Evolutionary conservation across 257 asterid species (phyloP), one percentile per base, ranked within the genome.

Genomic region (Scutellaria minor): DNA sequence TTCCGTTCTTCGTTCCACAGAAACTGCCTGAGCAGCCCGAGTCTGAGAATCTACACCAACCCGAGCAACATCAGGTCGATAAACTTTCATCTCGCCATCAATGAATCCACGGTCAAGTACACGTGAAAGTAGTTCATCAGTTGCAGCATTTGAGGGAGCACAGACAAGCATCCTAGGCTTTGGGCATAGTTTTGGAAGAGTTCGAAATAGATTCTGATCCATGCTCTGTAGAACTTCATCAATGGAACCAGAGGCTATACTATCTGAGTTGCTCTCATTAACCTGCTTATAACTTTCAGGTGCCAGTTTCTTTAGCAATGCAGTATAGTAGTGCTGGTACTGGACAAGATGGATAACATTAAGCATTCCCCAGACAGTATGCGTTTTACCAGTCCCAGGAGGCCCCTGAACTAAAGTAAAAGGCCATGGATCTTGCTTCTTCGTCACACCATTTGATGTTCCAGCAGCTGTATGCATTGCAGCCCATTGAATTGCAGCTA

Each of bases 151-250:
- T 44, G 99, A 95, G 67, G 99, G 99, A 73, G 99, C 99, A 79
- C 99, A 95, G 18, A 95, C 99, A 12, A 95, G 99, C 99, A 95
- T 95, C 80, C 98, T 87, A 56, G 99, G 99, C 80, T 95, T 95
- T 5, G 99, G 99, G 77, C 99, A 95, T 31, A 95, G 92, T 82
- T 92, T 95, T 3, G 99, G 99, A 76, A 95, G 97, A 51, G 97
- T 95, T 63, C 99, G 90, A 70, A 87, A 90, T 47, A 95, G 96
- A 83, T 90, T 92, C 79, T 92, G 98, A 86, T 95, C 98, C 99
- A 95, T 95, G 83, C 89, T 92, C 77, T 90, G 99, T 68, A 95
- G 89, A 68, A 95, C 97, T 84, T 95, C 99, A 77, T 95, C 99
- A 65, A 95, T 95, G 73, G 99, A 90, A 60, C 99, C 99, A 77